Conservation (phyloP, 305 asterid genomes). For the Solanum chacoense region DNA sequence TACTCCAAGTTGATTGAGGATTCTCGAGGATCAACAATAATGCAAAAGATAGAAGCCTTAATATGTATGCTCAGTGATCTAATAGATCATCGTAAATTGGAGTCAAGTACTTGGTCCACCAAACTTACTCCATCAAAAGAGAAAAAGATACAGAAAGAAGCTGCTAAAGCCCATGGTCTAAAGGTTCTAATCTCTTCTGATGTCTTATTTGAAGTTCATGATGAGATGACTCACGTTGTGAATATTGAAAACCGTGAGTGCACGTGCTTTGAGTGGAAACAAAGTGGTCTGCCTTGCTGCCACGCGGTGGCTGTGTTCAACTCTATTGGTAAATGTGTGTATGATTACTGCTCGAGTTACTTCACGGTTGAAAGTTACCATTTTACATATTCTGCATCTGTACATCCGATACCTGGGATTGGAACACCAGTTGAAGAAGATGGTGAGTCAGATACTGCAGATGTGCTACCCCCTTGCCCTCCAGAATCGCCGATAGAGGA, state of each 20-base stretch:
- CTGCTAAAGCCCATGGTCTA: slow-evolving; percentile 43
- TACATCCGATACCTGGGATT: slow-evolving; percentile 41
- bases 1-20: slow-evolving; percentile 55
- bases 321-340: slow-evolving; percentile 35
- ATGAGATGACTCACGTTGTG: slow-evolving; percentile 72
- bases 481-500: slow-evolving; percentile 22
- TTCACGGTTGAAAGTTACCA: slow-evolving; percentile 51
- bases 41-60: slow-evolving; percentile 75
- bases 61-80: slow-evolving; percentile 38
- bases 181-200: slow-evolving; percentile 76
- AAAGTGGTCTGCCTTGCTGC: slow-evolving; percentile 55
- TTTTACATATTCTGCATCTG: slow-evolving; percentile 34
- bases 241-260: slow-evolving; percentile 57
- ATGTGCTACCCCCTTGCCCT: slow-evolving; percentile 59
- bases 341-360: slow-evolving; percentile 56
- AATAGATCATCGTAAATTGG: slow-evolving; percentile 36
- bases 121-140: slow-evolving; percentile 63
- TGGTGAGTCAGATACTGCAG: slow-evolving; percentile 22
- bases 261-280: slow-evolving; percentile 82
- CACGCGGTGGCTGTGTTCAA: slow-evolving; percentile 73
- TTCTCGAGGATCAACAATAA: slow-evolving; percentile 51
- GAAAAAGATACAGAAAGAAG: slow-evolving; percentile 44
- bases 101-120: slow-evolving; percentile 43
- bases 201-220: slow-evolving; percentile 72
- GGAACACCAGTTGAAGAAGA: slow-evolving; percentile 29